phyloP scores from a whole-genome alignment of 345 rosid genomes.

The Lagerstroemia speciosa region DNA sequence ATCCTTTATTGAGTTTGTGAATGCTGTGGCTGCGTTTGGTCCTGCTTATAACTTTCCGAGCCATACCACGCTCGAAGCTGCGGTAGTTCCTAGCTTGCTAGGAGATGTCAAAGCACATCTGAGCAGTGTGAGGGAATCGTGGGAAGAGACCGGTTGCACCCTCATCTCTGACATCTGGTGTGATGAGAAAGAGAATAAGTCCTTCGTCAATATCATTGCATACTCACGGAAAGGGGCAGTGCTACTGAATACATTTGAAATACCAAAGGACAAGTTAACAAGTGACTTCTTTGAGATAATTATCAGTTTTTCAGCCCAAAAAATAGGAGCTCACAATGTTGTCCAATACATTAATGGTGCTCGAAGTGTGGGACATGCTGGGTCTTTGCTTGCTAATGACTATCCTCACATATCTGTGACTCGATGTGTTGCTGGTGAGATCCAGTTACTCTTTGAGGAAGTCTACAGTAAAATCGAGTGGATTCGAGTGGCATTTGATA shows the following conservation, averaged over 20 bases:
- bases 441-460: background rate
- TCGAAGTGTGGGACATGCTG: background rate
- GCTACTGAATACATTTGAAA: background rate
- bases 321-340: conserved; percentile 1
- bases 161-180: background rate
- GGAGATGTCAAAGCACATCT: background rate
- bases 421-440: background rate
- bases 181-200: background rate
- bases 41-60: background rate
- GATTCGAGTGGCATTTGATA: background rate
- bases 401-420: background rate
- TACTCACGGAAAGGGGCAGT: background rate
- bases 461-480: background rate
- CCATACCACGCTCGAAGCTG: background rate
- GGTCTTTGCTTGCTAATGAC: background rate
- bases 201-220: background rate
- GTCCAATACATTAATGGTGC: background rate
- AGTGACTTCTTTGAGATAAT: background rate
- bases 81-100: background rate
- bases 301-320: background rate
- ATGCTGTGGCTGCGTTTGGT: background rate
- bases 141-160: conserved; percentile 2
- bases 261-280: background rate
- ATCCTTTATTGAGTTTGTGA: background rate
- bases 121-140: background rate